Evolutionary conservation across 805 yeast genomes (phyloP), one percentile per base, ranked within the genome.

Genomic region (Barnettozyma sucrosica): DNA sequence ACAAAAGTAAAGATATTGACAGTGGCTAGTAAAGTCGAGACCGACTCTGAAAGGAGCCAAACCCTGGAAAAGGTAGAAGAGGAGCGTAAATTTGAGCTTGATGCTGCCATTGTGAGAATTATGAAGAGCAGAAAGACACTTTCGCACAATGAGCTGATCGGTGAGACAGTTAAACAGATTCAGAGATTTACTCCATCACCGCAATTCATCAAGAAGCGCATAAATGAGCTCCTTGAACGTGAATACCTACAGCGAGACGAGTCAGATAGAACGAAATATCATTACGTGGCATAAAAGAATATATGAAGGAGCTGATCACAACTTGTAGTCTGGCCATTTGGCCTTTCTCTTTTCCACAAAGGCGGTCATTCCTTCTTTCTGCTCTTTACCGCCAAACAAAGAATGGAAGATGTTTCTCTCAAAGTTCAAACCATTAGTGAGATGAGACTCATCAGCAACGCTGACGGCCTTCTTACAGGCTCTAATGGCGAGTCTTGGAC

Each of bases 61-160:
- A 83, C 86, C 0, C 66, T 81, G 61, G 73, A 73, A n/a, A 66
- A 71, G 33, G 70, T 88, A 26, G 74, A 75, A 36, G 83, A 77
- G 54, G 80, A 88, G 5, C 72, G 96, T 48, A 73, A 79, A 49
- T 72, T 74, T 47, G 86, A 83, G 57, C 70, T 85, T 3, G 93
- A 87, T 60, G 96, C 97, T 1, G 93, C 95, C 0, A 76, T 89
- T 47, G 95, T 89, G 5, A 73, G 97, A 44, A 79, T 83, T n/a
- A 82, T 89, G 92, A 89, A 89, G 66, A 75, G 87, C 1, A 69
- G 89, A 30, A 83, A 80, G 55, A 65, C 72, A 1, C 55, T 83
- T 46, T 69, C 64, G 23, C 92, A 85, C 60, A 80, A 79, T 54
- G 83, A 82, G 36, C 69, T 89, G 45, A 68, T 86, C n/a, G 76